Percentiles rank a stretch among this genome's conserved stretches.
Evolutionary conservation across 768 basidiomycete species (phyloP).

Genomic region (Mycena vulgaris): DNA sequence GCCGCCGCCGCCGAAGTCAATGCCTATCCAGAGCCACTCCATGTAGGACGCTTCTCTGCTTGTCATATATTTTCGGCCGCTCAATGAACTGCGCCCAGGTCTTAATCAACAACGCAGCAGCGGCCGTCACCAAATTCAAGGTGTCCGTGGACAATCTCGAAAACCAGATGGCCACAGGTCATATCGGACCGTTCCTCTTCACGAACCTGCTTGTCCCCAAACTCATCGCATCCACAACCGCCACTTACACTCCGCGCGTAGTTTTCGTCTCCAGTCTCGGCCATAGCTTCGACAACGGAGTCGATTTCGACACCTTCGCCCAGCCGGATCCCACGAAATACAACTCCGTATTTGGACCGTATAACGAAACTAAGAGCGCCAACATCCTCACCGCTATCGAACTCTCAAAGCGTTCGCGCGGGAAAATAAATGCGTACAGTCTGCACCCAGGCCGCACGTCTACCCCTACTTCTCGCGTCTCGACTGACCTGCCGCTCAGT

Average conservation of each 20-base stretch:
- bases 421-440: slow-evolving; percentile 13
- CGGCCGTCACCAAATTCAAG: background rate
- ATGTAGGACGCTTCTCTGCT: background rate
- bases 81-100: background rate
- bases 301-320: background rate
- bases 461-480: background rate
- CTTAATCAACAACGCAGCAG: background rate
- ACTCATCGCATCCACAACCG: background rate
- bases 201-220: background rate
- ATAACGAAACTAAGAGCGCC: slow-evolving; percentile 2
- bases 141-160: slow-evolving; percentile 2
- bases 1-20: slow-evolving; percentile 17
- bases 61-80: background rate
- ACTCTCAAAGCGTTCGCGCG: background rate
- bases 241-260: background rate
- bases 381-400: background rate
- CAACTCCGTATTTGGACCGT: background rate
- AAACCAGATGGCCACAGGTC: background rate
- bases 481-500: background rate
- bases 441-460: slow-evolving; percentile 23
- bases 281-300: background rate
- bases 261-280: background rate
- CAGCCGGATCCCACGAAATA: background rate
- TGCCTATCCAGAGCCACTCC: slow-evolving; percentile 17
- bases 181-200: slow-evolving; percentile 1